Conservation (phyloP, 2,329 filamentous ascomycete genomes). For the Alternaria burnsii region DNA sequence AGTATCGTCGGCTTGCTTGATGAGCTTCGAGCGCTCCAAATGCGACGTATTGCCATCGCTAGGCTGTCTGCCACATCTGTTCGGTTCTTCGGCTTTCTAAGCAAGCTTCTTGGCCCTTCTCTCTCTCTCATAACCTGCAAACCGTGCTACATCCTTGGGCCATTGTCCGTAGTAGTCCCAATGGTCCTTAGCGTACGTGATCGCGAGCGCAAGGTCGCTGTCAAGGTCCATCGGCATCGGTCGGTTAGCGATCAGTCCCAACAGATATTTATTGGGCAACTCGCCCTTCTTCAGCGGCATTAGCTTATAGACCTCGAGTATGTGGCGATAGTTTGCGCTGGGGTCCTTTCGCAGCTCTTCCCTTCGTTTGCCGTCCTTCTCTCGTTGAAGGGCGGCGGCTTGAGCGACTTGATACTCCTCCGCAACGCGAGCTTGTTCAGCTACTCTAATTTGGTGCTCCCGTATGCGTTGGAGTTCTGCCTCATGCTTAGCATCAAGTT, state of each 20-base stretch:
- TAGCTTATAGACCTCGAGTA: constrained; percentile 10
- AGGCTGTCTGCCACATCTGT: constrained; percentile 51
- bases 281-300: neutral
- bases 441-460: neutral
- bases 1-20: constrained; percentile 64
- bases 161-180: constrained; percentile 20
- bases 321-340: constrained; percentile 16
- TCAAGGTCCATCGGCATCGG: constrained; percentile 9
- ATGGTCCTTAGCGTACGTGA: constrained; percentile 20
- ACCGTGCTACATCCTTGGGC: neutral
- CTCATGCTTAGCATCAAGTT: neutral
- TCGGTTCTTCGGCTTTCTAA: neutral
- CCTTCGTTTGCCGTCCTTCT: constrained; percentile 6
- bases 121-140: neutral
- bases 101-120: neutral
- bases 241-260: constrained; percentile 19
- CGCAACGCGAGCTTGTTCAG: neutral
- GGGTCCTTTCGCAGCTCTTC: constrained; percentile 14
- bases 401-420: neutral
- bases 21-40: constrained; percentile 70
- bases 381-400: neutral
- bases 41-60: constrained; percentile 88
- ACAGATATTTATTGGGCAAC: constrained; percentile 8
- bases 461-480: neutral
- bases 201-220: constrained; percentile 17